These are phyloP conservation scores for Rutstroemia sp. DNA, from an alignment of 2,329 filamentous ascomycete species.

Conservation along the genomic window DNA sequence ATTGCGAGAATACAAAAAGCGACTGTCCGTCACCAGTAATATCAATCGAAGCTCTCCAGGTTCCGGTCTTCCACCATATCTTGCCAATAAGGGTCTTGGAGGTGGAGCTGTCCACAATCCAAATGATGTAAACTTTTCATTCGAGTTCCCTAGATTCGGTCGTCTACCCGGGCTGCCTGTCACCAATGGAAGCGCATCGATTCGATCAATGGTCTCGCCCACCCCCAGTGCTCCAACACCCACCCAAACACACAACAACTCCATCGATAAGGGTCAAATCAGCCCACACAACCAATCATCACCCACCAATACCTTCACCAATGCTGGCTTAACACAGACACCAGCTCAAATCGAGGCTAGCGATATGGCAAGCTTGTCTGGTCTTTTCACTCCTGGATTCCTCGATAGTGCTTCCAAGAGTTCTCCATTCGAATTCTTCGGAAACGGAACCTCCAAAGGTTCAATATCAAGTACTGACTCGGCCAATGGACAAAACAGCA, in stretches of 20 bases:
- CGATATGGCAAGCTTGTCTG: conserved; percentile 47
- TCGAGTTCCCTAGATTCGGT: conserved; percentile 94
- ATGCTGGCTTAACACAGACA: conserved; percentile 17
- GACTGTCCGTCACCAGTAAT: conserved; percentile 51
- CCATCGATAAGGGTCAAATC: conserved; percentile 18
- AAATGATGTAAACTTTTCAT: conserved; percentile 77
- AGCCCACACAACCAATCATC: conserved; percentile 24
- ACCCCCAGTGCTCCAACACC: conserved; percentile 5
- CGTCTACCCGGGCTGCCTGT: conserved; percentile 47
- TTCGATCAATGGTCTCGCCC: conserved; percentile 21
- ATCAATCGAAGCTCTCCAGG: conserved; percentile 16
- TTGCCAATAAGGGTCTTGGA: conserved; percentile 40
- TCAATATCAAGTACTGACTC: conserved; percentile 36
- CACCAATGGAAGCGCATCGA: conserved; percentile 8
- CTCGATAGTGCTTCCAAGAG: conserved; percentile 38
- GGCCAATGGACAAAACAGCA: conserved; percentile 22
- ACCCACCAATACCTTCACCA: conserved; percentile 31
- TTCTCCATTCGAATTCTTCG: conserved; percentile 33
- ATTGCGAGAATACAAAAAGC: conserved; percentile 84
- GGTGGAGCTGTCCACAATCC: conserved; percentile 47
- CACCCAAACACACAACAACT: conserved; percentile 11
- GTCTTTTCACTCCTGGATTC: conserved; percentile 51
- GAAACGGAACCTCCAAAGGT: conserved; percentile 36
- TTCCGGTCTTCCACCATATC: conserved; percentile 18
- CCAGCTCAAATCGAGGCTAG: conserved; percentile 18